Percentiles rank a stretch among this genome's conserved stretches.
phyloP scores from a whole-genome alignment of 345 rosid species.

The Linum lewisii region DNA sequence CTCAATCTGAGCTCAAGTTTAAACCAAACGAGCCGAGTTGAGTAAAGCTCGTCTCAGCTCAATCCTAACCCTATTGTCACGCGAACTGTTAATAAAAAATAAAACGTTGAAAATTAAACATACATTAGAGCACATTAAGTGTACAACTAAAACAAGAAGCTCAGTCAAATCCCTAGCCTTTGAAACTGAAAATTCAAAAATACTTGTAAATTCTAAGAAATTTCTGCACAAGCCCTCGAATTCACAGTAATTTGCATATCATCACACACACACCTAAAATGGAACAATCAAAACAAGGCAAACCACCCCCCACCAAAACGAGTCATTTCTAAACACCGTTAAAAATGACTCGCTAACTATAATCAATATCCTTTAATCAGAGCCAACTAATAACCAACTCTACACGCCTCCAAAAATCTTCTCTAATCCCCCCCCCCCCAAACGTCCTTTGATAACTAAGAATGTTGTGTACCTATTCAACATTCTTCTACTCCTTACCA shows the following conservation, averaged over 20 bases:
- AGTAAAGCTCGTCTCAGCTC: no score
- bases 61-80: no score
- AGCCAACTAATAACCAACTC: conserved; percentile 12
- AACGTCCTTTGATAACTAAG: conserved; percentile 7
- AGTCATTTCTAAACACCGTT: conserved; percentile 31
- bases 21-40: no score
- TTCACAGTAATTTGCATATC: conserved; percentile 8
- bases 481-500: conserved; percentile 13
- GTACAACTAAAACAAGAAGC: conserved; percentile 7
- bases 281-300: conserved; percentile 16
- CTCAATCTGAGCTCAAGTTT: no score
- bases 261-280: conserved; percentile 16
- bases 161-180: not conserved
- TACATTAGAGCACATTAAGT: conserved; percentile 11
- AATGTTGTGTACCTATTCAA: conserved; percentile 15
- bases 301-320: conserved; percentile 12
- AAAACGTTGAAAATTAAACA: no score
- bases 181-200: no score
- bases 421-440: no score
- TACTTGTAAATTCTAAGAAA: conserved; percentile 7
- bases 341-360: not conserved
- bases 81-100: no score
- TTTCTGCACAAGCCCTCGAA: conserved; percentile 27
- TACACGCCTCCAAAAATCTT: not conserved
- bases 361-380: no score